Conservation (phyloP, 805 yeast species). For the Nakazawaea wyomingensis region DNA sequence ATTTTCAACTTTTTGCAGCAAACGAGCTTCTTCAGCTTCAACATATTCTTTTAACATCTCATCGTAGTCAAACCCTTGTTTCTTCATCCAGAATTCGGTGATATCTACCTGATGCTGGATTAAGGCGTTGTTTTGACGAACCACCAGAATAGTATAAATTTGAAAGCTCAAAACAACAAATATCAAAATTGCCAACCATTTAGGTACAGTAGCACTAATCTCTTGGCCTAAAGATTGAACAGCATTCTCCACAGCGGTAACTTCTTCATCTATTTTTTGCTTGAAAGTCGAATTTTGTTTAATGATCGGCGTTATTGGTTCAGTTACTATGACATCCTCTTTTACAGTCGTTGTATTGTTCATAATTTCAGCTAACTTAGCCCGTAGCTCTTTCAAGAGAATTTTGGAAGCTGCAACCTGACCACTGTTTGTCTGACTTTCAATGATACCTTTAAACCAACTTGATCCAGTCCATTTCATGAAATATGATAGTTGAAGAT, state of each 20-base stretch:
- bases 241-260: constrained; percentile 1
- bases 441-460: constrained; percentile 89
- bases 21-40: not conserved
- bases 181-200: constrained; percentile 20
- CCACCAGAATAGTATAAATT: constrained; percentile 16
- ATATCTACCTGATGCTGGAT: constrained; percentile 11
- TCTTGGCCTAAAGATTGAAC: constrained; percentile 13
- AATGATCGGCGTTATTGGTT: not conserved
- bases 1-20: not conserved
- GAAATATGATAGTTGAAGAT: constrained; percentile 60
- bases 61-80: not conserved
- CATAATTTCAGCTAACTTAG: constrained; percentile 1
- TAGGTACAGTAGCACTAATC: constrained; percentile 18
- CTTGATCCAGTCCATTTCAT: constrained; percentile 88
- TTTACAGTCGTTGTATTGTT: not conserved
- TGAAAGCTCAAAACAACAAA: constrained; percentile 21
- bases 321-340: too few relatives aligned
- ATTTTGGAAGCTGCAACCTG: constrained; percentile 57
- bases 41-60: not conserved
- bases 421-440: constrained; percentile 77
- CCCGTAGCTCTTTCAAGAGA: constrained; percentile 24
- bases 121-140: constrained; percentile 23
- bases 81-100: not conserved
- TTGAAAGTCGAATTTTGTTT: not conserved
- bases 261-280: constrained; percentile 2